Percentiles rank a stretch among this genome's conserved stretches.
Evolutionary conservation across 768 basidiomycete species (phyloP).

Genomic region (Tylopilus vinaceipallidus): DNA sequence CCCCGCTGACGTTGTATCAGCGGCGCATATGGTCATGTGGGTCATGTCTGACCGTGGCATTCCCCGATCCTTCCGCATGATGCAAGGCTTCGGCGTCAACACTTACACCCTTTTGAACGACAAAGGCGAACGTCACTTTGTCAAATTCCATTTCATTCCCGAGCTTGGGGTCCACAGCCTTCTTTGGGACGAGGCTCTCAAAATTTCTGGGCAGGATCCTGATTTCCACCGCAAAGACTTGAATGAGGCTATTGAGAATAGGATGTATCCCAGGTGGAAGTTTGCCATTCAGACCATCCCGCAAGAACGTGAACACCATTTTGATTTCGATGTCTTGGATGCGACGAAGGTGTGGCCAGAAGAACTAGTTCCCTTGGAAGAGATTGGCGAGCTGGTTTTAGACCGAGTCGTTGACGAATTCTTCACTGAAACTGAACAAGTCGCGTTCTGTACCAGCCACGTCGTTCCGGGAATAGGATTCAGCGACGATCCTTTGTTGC

Average conservation of each 20-base stretch:
- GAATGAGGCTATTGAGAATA: constrained; percentile 75
- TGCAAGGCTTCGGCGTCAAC: constrained; percentile 89
- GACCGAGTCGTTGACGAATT: constrained; percentile 67
- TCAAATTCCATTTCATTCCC: constrained; percentile 86
- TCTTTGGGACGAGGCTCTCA: constrained; percentile 89
- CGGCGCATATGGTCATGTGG: constrained; percentile 81
- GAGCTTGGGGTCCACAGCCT: constrained; percentile 82
- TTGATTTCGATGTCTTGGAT: constrained; percentile 87
- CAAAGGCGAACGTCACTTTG: constrained; percentile 68
- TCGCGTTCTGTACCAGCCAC: constrained; percentile 76
- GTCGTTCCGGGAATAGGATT: constrained; percentile 66
- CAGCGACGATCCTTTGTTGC: constrained; percentile 77
- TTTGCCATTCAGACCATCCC: constrained; percentile 66
- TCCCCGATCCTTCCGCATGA: constrained; percentile 83
- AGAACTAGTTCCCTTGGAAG: constrained; percentile 71
- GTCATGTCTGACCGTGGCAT: constrained; percentile 81
- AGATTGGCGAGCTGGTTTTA: constrained; percentile 73
- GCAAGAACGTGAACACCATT: constrained; percentile 71
- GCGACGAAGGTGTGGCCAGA: constrained; percentile 87
- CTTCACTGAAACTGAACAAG: constrained; percentile 87
- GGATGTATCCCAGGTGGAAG: constrained; percentile 73
- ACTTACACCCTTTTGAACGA: constrained; percentile 75
- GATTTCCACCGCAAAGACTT: constrained; percentile 90
- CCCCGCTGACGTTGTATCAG: constrained; percentile 32
- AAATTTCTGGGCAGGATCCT: constrained; percentile 80